A percentile compares a stretch with the other conserved stretches of the same genome.
Evolutionary conservation across 192 early-diverging fungal genomes (phyloP).

Genomic region (Cetraspora pellucida): DNA sequence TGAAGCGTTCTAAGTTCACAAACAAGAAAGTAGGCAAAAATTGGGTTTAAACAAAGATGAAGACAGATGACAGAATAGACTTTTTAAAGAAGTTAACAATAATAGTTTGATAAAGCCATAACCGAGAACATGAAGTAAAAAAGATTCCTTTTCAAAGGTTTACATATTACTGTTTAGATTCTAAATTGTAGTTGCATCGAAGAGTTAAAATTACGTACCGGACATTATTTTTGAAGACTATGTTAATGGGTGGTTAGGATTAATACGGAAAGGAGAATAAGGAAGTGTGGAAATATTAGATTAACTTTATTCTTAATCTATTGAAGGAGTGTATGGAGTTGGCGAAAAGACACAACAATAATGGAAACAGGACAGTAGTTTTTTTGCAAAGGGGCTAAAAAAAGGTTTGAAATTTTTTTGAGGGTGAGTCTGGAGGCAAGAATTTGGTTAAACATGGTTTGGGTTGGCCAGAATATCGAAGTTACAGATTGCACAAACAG

Average conservation of each 20-base stretch:
- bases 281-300: slow-evolving; percentile 13
- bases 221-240: slow-evolving; percentile 26
- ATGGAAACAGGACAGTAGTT: slow-evolving; percentile 8
- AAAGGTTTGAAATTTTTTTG: slow-evolving; percentile 28
- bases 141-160: not conserved
- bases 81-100: no score
- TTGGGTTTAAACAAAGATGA: no score
- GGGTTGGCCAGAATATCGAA: not conserved
- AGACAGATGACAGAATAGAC: no score
- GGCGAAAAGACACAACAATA: slow-evolving; percentile 34
- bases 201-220: slow-evolving; percentile 9
- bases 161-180: not conserved
- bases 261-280: slow-evolving; percentile 11
- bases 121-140: not conserved
- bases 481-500: slow-evolving; percentile 18
- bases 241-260: not conserved
- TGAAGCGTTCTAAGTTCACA: no score
- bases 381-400: slow-evolving; percentile 19
- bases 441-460: slow-evolving; percentile 11
- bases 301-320: not conserved
- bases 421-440: not conserved
- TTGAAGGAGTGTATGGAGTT: slow-evolving; percentile 32
- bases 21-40: no score
- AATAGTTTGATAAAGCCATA: no score
- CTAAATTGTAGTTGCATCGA: not conserved